A percentile compares a stretch with the other conserved stretches of the same genome.
These are phyloP conservation scores for Chenopodium formosanum DNA, from an alignment of 148 eudicot genomes.

Conservation along the genomic window DNA sequence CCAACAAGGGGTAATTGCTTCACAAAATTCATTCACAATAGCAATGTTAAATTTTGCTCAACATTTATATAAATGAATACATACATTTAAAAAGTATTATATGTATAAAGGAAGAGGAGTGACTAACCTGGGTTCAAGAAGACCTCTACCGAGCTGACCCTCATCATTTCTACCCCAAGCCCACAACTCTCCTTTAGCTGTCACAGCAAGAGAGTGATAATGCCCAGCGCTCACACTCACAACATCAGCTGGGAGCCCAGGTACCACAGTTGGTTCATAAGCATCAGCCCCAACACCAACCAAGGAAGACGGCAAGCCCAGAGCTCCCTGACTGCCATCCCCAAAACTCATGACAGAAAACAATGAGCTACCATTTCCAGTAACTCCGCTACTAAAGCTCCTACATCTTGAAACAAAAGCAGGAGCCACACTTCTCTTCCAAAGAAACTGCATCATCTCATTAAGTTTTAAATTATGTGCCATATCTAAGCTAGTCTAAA, in stretches of 20 bases:
- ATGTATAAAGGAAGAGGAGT: background rate
- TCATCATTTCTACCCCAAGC: conserved; percentile 94
- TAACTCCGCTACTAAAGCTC: conserved; percentile 23
- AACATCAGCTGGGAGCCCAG: conserved; percentile 68
- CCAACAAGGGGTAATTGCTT: background rate
- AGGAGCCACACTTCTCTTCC: conserved; percentile 18
- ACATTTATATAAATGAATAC: background rate
- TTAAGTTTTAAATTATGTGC: background rate
- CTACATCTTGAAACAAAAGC: conserved; percentile 24
- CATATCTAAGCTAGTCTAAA: conserved; percentile 2
- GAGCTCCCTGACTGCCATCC: conserved; percentile 86
- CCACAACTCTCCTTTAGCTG: conserved; percentile 77
- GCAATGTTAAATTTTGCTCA: background rate
- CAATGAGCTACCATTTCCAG: conserved; percentile 26
- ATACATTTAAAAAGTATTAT: background rate
- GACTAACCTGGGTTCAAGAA: conserved; percentile 60
- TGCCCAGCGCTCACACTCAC: conserved; percentile 70
- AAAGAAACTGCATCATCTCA: conserved; percentile 26
- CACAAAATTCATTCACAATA: background rate
- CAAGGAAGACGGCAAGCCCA: conserved; percentile 64
- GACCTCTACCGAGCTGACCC: conserved; percentile 79
- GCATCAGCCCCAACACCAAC: conserved; percentile 67
- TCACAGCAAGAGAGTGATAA: conserved; percentile 92
- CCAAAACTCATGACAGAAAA: conserved; percentile 78
- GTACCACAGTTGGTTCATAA: conserved; percentile 77